Evolutionary conservation across 2,329 filamentous ascomycete genomes (phyloP).

Genomic region (Talaromyces pinophilus): DNA sequence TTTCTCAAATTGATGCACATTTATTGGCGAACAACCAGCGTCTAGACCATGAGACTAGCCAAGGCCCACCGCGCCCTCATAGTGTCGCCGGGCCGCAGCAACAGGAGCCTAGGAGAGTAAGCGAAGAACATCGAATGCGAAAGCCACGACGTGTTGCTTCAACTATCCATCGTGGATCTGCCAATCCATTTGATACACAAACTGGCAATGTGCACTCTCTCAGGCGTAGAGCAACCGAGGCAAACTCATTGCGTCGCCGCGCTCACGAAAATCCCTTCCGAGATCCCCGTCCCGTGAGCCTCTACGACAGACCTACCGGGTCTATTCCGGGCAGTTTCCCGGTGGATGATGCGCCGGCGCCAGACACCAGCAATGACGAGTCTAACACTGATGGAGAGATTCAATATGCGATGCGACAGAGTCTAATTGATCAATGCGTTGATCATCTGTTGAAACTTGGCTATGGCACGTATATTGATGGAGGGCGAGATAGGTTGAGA

Average conservation of each 20-base stretch:
- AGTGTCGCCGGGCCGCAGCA: neutral
- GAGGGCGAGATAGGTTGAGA: conserved; percentile 41
- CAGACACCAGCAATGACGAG: conserved; percentile 9
- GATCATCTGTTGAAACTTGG: conserved; percentile 44
- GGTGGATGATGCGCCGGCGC: conserved; percentile 22
- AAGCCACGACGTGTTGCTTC: conserved; percentile 12
- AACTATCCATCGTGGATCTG: conserved; percentile 27
- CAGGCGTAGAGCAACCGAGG: conserved; percentile 36
- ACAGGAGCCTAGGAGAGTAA: neutral
- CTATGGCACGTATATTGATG: conserved; percentile 40
- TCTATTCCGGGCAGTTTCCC: conserved; percentile 33
- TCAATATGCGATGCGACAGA: conserved; percentile 20
- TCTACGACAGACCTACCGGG: conserved; percentile 12
- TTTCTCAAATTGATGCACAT: conserved; percentile 43
- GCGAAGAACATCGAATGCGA: neutral
- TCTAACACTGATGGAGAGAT: conserved; percentile 10
- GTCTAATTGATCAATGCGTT: conserved; percentile 41
- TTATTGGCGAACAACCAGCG: conserved; percentile 31
- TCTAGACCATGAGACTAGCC: conserved; percentile 7
- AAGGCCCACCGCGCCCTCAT: neutral
- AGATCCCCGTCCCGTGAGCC: conserved; percentile 11
- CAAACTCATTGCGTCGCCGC: conserved; percentile 26
- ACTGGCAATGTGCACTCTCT: conserved; percentile 18
- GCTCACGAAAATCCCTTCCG: conserved; percentile 7
- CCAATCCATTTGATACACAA: conserved; percentile 32